phyloP scores from a whole-genome alignment of 345 rosid species.

The Salix koriyanagi region DNA sequence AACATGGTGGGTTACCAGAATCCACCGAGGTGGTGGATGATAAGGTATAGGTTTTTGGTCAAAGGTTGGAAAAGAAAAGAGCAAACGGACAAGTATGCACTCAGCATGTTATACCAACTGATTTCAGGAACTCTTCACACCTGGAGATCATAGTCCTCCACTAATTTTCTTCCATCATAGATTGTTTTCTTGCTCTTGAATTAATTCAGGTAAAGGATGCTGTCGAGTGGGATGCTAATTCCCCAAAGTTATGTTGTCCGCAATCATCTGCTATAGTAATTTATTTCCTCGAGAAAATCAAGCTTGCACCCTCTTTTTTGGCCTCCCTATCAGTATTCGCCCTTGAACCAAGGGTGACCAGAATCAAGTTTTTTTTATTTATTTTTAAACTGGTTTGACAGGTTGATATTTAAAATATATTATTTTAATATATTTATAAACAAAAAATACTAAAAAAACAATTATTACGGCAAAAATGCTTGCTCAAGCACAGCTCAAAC shows the following conservation, averaged over 20 bases:
- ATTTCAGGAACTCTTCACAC: slow-evolving; percentile 20
- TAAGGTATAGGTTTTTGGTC: slow-evolving; percentile 47
- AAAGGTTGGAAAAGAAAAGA: slow-evolving; percentile 14
- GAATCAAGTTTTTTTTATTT: too few species aligned
- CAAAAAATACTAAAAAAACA: too few species aligned
- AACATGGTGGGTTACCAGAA: slow-evolving; percentile 45
- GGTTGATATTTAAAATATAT: too few species aligned
- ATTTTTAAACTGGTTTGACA: too few species aligned
- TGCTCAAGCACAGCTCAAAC: too few species aligned
- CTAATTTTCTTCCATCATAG: background rate
- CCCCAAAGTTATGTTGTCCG: slow-evolving; percentile 12
- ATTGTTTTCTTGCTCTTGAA: slow-evolving; percentile 18
- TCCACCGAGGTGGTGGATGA: slow-evolving; percentile 50
- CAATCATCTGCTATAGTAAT: slow-evolving; percentile 21
- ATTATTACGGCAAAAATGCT: too few species aligned
- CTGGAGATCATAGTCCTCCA: slow-evolving; percentile 14
- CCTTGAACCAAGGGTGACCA: too few species aligned
- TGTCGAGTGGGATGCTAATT: slow-evolving; percentile 18
- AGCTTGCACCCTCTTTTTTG: background rate
- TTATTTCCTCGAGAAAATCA: slow-evolving; percentile 19
- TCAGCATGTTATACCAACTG: slow-evolving; percentile 15
- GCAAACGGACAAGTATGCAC: background rate
- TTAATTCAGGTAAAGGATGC: slow-evolving; percentile 22
- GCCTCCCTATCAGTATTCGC: too few species aligned
- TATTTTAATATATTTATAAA: too few species aligned